phyloP scores from a whole-genome alignment of 2,329 filamentous ascomycete species.

The Reticulascus tulasneorum region DNA sequence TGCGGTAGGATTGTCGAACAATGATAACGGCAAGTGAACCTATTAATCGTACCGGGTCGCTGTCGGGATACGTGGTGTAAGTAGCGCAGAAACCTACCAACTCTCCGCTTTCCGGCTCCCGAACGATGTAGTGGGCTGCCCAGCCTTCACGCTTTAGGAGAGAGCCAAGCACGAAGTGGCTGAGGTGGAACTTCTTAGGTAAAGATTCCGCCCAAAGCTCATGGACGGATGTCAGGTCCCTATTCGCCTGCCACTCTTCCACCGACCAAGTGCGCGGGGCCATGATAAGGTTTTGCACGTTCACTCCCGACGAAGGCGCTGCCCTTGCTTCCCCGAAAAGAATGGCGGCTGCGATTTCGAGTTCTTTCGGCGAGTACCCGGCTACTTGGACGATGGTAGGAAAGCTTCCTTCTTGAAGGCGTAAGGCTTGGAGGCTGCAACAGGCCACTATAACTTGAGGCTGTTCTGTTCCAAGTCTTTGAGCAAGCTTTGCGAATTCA shows the following conservation, averaged over 20 bases:
- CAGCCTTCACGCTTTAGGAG: conserved; percentile 53
- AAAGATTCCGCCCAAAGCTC: conserved; percentile 45
- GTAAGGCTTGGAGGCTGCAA: conserved; percentile 37
- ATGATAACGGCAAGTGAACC: conserved; percentile 53
- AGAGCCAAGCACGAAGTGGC: conserved; percentile 34
- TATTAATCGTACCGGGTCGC: conserved; percentile 46
- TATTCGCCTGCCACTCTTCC: conserved; percentile 33
- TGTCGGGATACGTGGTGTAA: conserved; percentile 54
- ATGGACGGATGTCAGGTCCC: conserved; percentile 36
- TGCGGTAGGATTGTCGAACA: conserved; percentile 43
- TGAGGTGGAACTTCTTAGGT: conserved; percentile 42
- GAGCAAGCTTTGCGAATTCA: conserved; percentile 43
- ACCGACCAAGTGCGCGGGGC: conserved; percentile 34
- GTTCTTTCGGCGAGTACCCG: conserved; percentile 41
- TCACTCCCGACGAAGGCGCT: not conserved
- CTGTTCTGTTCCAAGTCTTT: conserved; percentile 40
- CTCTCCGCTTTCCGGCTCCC: conserved; percentile 37
- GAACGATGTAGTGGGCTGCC: conserved; percentile 53
- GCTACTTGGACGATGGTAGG: conserved; percentile 48
- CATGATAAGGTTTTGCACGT: conserved; percentile 9
- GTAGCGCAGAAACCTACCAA: conserved; percentile 57
- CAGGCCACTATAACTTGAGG: conserved; percentile 51
- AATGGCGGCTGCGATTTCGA: conserved; percentile 47
- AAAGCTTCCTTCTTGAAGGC: conserved; percentile 37
- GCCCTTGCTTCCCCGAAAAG: conserved; percentile 40